These are phyloP conservation scores for Colletotrichum tabaci DNA, from an alignment of 2,329 filamentous ascomycete genomes.

Conservation along the genomic window DNA sequence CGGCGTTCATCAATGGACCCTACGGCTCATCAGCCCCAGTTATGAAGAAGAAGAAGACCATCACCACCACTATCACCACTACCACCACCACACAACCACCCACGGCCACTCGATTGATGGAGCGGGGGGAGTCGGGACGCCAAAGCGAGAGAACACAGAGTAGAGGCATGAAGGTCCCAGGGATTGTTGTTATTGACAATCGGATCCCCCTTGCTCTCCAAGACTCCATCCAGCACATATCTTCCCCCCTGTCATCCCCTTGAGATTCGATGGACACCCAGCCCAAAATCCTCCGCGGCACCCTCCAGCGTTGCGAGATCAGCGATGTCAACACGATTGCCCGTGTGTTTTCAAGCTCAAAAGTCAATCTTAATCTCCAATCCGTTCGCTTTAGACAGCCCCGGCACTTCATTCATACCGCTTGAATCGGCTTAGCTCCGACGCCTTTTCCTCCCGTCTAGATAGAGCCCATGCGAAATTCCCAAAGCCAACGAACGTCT, in stretches of 20 bases:
- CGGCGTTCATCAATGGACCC: conserved; percentile 24
- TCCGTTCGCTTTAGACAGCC: conserved; percentile 17
- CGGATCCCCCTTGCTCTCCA: not conserved
- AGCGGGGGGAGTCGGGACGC: not conserved
- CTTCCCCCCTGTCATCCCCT: conserved; percentile 4
- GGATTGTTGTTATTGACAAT: not conserved
- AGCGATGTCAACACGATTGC: conserved; percentile 37
- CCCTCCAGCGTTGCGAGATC: conserved; percentile 38
- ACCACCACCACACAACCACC: not conserved
- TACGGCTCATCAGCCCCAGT: conserved; percentile 15
- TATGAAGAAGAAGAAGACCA: not conserved
- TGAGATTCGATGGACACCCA: not conserved
- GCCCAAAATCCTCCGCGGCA: conserved; percentile 34
- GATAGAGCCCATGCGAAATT: not conserved
- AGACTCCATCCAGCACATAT: not conserved
- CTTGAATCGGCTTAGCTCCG: conserved; percentile 35
- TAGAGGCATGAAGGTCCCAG: not conserved
- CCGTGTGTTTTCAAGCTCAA: conserved; percentile 39
- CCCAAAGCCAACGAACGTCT: not conserved
- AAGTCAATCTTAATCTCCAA: conserved; percentile 40
- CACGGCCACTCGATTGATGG: conserved; percentile 1
- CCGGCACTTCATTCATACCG: conserved; percentile 31
- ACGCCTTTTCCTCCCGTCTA: not conserved
- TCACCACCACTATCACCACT: not conserved
- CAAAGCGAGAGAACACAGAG: not conserved